phyloP scores from a whole-genome alignment of 106 monocot genomes.

The Allium sativum region DNA sequence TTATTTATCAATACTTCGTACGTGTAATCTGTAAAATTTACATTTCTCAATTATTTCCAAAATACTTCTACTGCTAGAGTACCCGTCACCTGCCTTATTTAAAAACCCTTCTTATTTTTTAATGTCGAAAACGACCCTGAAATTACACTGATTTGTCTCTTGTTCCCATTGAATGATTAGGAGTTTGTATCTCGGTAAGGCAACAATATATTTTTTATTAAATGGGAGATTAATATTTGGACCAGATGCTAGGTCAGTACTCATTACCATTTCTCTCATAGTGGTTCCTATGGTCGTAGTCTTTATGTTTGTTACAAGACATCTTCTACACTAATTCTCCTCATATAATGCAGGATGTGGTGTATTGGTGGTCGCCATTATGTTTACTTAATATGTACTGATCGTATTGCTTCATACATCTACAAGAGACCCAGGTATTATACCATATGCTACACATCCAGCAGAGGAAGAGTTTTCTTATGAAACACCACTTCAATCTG shows the following conservation, averaged over 20 bases:
- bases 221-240: slow-evolving; percentile 30
- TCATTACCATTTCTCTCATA: slow-evolving; percentile 53
- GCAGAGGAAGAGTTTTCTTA: slow-evolving; percentile 80
- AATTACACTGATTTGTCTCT: no score
- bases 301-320: slow-evolving; percentile 64
- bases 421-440: slow-evolving; percentile 80
- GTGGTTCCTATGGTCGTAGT: slow-evolving; percentile 60
- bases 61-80: no score
- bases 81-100: no score
- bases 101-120: no score
- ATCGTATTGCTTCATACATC: slow-evolving; percentile 58
- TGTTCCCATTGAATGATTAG: no score
- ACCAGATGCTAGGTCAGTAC: slow-evolving; percentile 20
- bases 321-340: slow-evolving; percentile 39
- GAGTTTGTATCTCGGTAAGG: no score
- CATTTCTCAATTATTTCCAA: no score
- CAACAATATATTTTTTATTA: no score
- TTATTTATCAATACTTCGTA: no score
- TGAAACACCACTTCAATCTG: slow-evolving; percentile 27
- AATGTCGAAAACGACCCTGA: no score
- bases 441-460: slow-evolving; percentile 79
- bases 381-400: slow-evolving; percentile 55
- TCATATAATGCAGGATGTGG: slow-evolving; percentile 53
- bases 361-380: slow-evolving; percentile 41
- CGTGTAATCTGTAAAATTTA: no score